Evolutionary conservation across 2,329 filamentous ascomycete species (phyloP).

Genomic region (Penicillium sp.): DNA sequence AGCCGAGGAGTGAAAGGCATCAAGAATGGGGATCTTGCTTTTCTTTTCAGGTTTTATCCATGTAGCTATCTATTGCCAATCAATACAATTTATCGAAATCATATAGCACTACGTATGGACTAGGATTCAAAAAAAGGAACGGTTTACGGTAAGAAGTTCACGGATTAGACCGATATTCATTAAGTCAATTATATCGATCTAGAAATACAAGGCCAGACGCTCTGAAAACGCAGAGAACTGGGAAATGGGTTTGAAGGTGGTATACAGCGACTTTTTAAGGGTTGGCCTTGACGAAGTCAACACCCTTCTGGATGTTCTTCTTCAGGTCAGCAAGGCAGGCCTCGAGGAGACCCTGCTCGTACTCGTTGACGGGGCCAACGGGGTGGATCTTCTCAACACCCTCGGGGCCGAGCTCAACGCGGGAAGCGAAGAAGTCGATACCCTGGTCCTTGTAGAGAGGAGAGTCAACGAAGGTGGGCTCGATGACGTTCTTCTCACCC

Average conservation of each 20-base stretch:
- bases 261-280: constrained; percentile 39
- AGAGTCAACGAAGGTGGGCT: constrained; percentile 96
- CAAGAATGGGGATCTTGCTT: not conserved
- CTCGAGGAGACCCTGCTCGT: constrained; percentile 88
- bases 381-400: constrained; percentile 93
- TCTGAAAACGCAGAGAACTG: constrained; percentile 1
- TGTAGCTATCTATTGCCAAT: not conserved
- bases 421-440: constrained; percentile 93
- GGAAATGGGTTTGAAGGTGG: constrained; percentile 20
- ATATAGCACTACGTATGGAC: not conserved
- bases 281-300: constrained; percentile 64
- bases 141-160: not conserved
- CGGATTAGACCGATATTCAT: constrained; percentile 17
- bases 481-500: constrained; percentile 91
- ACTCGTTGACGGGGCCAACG: constrained; percentile 78
- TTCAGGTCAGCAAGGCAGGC: constrained; percentile 69
- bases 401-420: constrained; percentile 92
- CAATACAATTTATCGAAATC: not conserved
- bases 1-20: not conserved
- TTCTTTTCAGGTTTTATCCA: not conserved
- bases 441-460: constrained; percentile 98
- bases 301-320: constrained; percentile 85
- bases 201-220: constrained; percentile 26
- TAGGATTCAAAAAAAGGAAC: not conserved
- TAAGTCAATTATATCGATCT: constrained; percentile 19